Conservation (phyloP, 2,329 filamentous ascomycete genomes). For the Apiospora kogelbergensis region DNA sequence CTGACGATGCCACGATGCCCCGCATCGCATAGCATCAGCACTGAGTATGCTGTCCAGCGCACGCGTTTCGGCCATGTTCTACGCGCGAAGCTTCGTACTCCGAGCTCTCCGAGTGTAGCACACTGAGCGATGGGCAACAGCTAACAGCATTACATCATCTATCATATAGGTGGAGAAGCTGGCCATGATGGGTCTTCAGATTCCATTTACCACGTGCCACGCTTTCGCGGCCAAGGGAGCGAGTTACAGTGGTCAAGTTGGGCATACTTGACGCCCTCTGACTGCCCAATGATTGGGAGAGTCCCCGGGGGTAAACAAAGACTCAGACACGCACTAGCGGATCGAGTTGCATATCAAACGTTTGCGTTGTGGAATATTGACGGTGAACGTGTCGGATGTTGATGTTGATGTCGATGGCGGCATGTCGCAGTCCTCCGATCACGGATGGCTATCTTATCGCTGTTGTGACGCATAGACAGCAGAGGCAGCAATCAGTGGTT, state of each 20-base stretch:
- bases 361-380: neutral
- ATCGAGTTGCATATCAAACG: neutral
- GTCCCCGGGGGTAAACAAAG: neutral
- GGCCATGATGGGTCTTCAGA: neutral
- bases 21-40: neutral
- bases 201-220: neutral
- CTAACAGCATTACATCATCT: neutral
- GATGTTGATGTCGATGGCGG: neutral
- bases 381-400: neutral
- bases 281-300: neutral
- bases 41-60: neutral
- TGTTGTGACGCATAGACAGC: neutral
- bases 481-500: too few relatives aligned
- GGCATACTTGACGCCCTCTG: neutral
- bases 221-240: neutral
- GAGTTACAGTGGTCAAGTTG: neutral
- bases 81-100: neutral
- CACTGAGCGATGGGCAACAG: neutral
- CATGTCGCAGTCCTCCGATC: neutral
- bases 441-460: conserved; percentile 4
- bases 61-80: neutral
- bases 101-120: neutral
- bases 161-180: neutral
- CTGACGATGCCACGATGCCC: neutral
- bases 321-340: neutral